These are phyloP conservation scores for Pythium rishiriense DNA, from an alignment of 352 stramenopile genomes.

Conservation along the genomic window DNA sequence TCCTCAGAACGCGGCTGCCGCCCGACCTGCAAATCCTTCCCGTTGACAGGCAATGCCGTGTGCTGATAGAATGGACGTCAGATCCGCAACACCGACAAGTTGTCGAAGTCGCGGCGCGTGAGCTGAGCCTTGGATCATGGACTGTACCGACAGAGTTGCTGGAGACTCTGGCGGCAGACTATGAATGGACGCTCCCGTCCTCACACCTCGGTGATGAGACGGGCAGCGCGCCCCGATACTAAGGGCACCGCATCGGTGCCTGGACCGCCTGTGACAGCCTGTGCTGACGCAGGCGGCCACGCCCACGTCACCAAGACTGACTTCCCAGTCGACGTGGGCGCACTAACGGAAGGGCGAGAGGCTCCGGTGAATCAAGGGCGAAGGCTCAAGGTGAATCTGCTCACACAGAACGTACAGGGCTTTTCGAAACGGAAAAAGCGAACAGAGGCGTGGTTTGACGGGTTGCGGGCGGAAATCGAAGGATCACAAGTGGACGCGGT, in stretches of 20 bases:
- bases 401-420: constrained; percentile 13
- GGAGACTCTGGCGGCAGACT: not conserved
- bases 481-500: not conserved
- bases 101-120: not conserved
- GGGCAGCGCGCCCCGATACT: not conserved
- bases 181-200: no score
- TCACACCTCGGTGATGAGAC: not conserved
- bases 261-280: not conserved
- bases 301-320: not conserved
- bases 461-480: not conserved
- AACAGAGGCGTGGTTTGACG: constrained; percentile 3
- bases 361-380: not conserved
- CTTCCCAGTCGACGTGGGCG: not conserved
- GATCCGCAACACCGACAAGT: not conserved
- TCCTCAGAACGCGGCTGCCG: not conserved
- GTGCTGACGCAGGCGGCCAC: not conserved
- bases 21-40: not conserved
- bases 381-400: not conserved
- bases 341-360: not conserved
- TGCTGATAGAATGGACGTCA: not conserved
- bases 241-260: constrained; percentile 9
- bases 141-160: not conserved
- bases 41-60: not conserved
- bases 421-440: not conserved
- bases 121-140: not conserved